Evolutionary conservation across 129 eudicot species (phyloP).

Genomic region (Chrysanthemum lavandulifolium): DNA sequence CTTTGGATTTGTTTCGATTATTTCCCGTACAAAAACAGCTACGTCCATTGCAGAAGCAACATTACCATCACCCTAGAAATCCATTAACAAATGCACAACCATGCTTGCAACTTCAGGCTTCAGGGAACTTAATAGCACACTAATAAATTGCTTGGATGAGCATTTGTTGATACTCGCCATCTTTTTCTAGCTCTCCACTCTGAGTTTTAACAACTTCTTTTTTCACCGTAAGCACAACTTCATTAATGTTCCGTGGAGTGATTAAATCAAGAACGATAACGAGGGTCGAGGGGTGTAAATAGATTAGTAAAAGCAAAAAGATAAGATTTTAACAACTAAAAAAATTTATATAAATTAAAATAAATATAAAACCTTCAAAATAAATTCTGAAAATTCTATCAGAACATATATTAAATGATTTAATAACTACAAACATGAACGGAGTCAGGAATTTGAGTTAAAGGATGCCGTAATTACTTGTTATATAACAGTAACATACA

Average conservation of each 20-base stretch:
- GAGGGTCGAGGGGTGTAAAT: conserved; percentile 10
- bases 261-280: conserved; percentile 90
- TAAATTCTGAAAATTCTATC: too few species aligned
- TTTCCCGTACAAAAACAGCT: conserved; percentile 87
- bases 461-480: too few species aligned
- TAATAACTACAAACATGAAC: too few species aligned
- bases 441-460: too few species aligned
- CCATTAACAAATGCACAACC: conserved; percentile 93
- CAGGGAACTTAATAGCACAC: conserved; percentile 96
- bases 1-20: conserved; percentile 88
- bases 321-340: too few species aligned
- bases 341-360: too few species aligned
- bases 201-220: conserved; percentile 95
- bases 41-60: conserved; percentile 98
- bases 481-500: too few species aligned
- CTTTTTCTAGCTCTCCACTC: conserved; percentile 92
- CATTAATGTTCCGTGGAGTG: conserved; percentile 87
- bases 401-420: too few species aligned
- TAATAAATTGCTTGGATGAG: conserved; percentile 95
- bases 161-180: conserved; percentile 93
- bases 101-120: conserved; percentile 72
- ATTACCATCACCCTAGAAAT: conserved; percentile 93
- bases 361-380: too few species aligned
- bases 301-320: too few species aligned
- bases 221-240: conserved; percentile 84